These are phyloP conservation scores for Rhipidocladum racemiflorum DNA, from an alignment of 176 grass and related monocot species.

Conservation along the genomic window DNA sequence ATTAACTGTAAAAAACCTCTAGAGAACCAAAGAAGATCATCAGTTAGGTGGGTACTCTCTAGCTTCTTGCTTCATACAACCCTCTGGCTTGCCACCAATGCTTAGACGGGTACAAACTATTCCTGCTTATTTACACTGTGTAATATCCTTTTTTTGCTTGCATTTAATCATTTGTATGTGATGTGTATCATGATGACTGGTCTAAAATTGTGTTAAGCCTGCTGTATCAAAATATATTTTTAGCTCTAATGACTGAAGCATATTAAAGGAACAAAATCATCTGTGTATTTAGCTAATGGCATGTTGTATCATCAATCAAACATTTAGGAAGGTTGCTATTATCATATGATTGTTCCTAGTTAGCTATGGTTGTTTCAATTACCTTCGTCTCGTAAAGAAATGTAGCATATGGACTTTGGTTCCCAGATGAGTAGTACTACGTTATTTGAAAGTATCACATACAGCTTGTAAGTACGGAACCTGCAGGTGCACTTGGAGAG, in stretches of 20 bases:
- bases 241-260: background rate
- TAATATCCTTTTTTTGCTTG: background rate
- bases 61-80: conserved; percentile 20
- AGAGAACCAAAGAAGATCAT: conserved; percentile 53
- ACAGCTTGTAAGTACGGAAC: background rate
- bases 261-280: background rate
- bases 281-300: background rate
- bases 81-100: background rate
- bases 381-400: background rate
- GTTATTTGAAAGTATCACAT: background rate
- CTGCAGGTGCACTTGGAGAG: background rate
- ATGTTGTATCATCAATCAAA: background rate
- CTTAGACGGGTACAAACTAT: background rate
- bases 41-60: conserved; percentile 59
- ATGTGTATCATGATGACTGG: background rate
- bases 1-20: conserved; percentile 62
- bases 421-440: background rate
- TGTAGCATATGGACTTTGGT: background rate
- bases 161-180: background rate
- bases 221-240: background rate
- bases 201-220: background rate
- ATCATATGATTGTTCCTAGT: background rate
- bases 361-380: conserved; percentile 8
- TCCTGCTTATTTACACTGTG: background rate
- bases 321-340: background rate